Percentiles rank a stretch among this genome's conserved stretches.
phyloP scores from a whole-genome alignment of 495 filamentous ascomycete genomes.

The Neurospora sublineolata region DNA sequence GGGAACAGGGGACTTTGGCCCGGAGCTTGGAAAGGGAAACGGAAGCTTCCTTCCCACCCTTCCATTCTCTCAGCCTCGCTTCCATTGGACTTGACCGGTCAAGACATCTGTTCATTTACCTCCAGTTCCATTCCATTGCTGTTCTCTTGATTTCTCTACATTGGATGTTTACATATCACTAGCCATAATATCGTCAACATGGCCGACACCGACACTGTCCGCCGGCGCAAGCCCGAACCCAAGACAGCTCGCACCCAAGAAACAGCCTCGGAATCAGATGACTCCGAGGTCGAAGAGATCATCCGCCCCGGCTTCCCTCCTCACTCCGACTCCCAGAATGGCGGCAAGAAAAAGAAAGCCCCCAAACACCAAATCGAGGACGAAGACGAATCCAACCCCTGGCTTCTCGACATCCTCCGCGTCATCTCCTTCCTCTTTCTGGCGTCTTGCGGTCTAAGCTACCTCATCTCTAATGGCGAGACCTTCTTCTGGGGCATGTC shows the following conservation, averaged over 20 bases:
- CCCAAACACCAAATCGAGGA: constrained; percentile 20
- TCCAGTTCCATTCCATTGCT: not conserved
- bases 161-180: not conserved
- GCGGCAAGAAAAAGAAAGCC: constrained; percentile 9
- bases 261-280: not conserved
- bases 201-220: constrained; percentile 16
- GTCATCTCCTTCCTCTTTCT: constrained; percentile 58
- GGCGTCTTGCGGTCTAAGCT: constrained; percentile 60
- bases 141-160: not conserved
- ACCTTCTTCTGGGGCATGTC: constrained; percentile 42
- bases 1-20: not conserved
- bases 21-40: not conserved
- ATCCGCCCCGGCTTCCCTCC: not conserved
- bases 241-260: not conserved
- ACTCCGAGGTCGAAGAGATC: constrained; percentile 1
- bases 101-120: constrained; percentile 14
- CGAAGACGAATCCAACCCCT: constrained; percentile 29
- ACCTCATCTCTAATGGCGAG: constrained; percentile 63
- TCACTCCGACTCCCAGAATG: not conserved
- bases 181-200: constrained; percentile 4
- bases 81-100: constrained; percentile 1
- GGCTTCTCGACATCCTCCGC: constrained; percentile 61
- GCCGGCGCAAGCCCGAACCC: constrained; percentile 21
- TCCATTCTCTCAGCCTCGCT: constrained; percentile 6
- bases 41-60: not conserved